Conservation (phyloP, 345 rosid genomes). For the Euphorbia tirucalli region DNA sequence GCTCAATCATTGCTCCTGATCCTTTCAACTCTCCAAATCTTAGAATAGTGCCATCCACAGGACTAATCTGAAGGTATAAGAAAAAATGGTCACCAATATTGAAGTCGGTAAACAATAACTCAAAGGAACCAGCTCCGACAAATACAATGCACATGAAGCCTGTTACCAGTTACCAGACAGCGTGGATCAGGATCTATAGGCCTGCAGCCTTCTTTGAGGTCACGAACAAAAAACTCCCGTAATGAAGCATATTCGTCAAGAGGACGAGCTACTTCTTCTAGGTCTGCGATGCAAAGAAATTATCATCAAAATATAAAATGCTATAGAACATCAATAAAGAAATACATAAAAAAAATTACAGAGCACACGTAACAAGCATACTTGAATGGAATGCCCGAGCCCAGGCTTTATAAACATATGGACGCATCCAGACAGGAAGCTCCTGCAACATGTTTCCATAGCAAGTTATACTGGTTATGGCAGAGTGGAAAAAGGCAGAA, state of each 20-base stretch:
- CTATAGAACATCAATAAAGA: not conserved
- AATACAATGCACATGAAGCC: conserved; percentile 33
- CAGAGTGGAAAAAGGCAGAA: not conserved
- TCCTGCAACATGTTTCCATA: conserved; percentile 44
- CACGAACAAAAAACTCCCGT: conserved; percentile 82
- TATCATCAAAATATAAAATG: not conserved
- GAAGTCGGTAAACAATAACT: conserved; percentile 21
- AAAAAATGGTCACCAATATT: conserved; percentile 5
- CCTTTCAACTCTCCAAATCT: conserved; percentile 82
- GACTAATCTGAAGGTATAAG: conserved; percentile 62
- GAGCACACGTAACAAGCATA: conserved; percentile 33
- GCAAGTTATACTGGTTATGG: conserved; percentile 11
- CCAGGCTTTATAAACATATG: conserved; percentile 81
- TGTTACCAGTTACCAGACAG: conserved; percentile 97
- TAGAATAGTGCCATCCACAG: conserved; percentile 85
- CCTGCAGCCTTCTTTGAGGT: conserved; percentile 82
- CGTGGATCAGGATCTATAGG: conserved; percentile 75
- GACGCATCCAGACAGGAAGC: conserved; percentile 80
- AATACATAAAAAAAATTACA: conserved; percentile 3
- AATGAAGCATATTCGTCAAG: conserved; percentile 78
- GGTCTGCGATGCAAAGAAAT: conserved; percentile 45
- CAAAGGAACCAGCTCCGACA: conserved; percentile 16
- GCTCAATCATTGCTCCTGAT: conserved; percentile 84
- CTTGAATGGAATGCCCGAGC: conserved; percentile 94
- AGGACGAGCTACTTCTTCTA: conserved; percentile 84